Evolutionary conservation across 164 flowering plant genomes (phyloP), one percentile per base, ranked within the genome.

Genomic region (Vitis rupestris): DNA sequence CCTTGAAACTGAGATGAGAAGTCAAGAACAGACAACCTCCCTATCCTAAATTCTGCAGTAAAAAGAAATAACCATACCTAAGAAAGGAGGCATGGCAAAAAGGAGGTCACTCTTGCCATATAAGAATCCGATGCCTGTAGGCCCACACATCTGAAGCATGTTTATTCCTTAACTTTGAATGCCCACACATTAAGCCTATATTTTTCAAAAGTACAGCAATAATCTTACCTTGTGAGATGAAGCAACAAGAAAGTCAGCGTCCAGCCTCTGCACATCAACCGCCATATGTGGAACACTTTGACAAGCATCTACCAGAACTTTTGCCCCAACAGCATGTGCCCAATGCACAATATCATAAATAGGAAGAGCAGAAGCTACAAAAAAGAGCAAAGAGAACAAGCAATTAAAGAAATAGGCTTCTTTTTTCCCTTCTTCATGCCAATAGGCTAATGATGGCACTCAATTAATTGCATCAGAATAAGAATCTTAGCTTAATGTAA

Each of bases 141-240:
- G 99, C 84, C 99, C 99, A 90, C 97, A 93, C 99, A 96, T 96
- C 99, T 95, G 98, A 91, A 86, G 86, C 84, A 90, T 76, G 87
- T 70, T 89, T 87, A 87, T 72, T 81, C 48, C 81, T 83, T 77
- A 74, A 79, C 70, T 79, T 74, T 76, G 63, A 59, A 59, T 55
- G 73, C 72, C 65, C 9, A 12, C 16, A 59, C 29, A 64, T 12
- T 31, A 65, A 54, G 57, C 11, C 31, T 47, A 66, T 19, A 19
- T 53, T 31, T 44, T 15, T 62, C 55, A 16, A 10, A 66, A 11
- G 67, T 13, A 65, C 31, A 51, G 30, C 17, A 80, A 74, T 15
- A 56, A 58, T 64, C 89, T 63, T 69, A 95, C 99, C 97, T 96
- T 96, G 81, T 96, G 99, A 52, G 99, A 96, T 65, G 98, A 93